These are phyloP conservation scores for Nakataea oryzae DNA, from an alignment of 2,329 filamentous ascomycete species.

Conservation along the genomic window DNA sequence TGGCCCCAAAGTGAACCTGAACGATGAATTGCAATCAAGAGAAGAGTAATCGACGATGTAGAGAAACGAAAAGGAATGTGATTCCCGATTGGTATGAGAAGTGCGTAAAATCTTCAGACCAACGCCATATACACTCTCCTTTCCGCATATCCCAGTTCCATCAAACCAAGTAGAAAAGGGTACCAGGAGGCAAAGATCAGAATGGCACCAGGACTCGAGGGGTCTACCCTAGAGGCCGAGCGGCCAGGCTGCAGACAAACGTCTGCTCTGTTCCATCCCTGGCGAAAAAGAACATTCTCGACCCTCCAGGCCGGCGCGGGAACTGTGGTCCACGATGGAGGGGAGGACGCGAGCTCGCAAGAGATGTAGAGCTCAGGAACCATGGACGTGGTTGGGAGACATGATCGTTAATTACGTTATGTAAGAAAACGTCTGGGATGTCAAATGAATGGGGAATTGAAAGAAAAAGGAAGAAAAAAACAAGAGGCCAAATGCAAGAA, in stretches of 20 bases:
- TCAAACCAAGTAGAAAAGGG: background rate
- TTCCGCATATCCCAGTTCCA: background rate
- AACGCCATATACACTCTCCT: background rate
- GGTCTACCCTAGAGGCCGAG: background rate
- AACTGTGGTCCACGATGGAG: conserved; percentile 1
- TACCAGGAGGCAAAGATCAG: background rate
- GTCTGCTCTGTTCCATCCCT: background rate
- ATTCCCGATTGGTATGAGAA: background rate
- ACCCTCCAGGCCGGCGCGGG: conserved; percentile 1
- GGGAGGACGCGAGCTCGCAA: background rate
- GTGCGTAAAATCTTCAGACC: background rate
- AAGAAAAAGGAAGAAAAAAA: conserved; percentile 11
- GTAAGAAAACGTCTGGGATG: background rate
- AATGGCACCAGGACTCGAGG: background rate
- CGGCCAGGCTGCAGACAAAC: background rate
- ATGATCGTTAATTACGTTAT: conserved; percentile 17
- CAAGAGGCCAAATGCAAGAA: conserved; percentile 1
- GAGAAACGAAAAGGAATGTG: background rate
- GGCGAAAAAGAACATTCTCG: background rate
- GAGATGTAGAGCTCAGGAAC: conserved; percentile 6
- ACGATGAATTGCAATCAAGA: no score
- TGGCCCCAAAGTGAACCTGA: no score
- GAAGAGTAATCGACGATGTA: background rate
- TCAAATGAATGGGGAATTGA: background rate
- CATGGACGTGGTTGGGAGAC: conserved; percentile 7